Conservation (phyloP, 2,329 filamentous ascomycete genomes). For the Pyrenophora tritici-repentis region DNA sequence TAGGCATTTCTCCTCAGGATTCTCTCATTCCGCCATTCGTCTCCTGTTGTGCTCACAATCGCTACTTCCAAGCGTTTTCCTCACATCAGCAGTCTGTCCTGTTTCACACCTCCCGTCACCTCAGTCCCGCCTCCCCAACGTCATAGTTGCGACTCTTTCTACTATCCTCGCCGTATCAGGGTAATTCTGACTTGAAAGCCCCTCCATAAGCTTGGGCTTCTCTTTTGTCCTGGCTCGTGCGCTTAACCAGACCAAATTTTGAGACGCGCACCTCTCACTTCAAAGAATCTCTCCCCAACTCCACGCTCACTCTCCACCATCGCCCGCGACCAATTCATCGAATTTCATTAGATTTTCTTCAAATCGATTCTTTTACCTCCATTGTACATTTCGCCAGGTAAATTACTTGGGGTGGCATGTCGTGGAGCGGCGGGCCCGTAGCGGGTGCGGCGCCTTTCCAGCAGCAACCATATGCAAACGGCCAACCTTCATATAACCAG, state of each 20-base stretch:
- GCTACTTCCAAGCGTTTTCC: conserved; percentile 18
- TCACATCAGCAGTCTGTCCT: conserved; percentile 29
- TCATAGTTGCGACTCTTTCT: conserved; percentile 2
- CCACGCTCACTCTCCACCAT: conserved; percentile 10
- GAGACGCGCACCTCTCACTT: conserved; percentile 26
- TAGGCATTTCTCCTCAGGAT: neutral
- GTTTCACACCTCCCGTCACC: conserved; percentile 15
- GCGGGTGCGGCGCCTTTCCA: conserved; percentile 42
- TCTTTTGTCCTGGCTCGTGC: conserved; percentile 36
- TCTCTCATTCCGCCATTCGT: conserved; percentile 12
- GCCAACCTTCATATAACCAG: conserved; percentile 34
- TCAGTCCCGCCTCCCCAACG: conserved; percentile 11
- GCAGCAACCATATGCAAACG: conserved; percentile 36
- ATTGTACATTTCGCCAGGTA: conserved; percentile 6
- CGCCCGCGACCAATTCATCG: conserved; percentile 7
- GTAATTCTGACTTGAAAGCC: conserved; percentile 2
- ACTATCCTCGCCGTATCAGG: conserved; percentile 1
- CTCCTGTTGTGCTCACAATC: conserved; percentile 21
- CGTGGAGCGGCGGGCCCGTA: conserved; percentile 44
- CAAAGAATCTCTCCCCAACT: conserved; percentile 16
- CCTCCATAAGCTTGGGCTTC: conserved; percentile 19
- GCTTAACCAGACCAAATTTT: conserved; percentile 31
- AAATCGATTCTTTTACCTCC: neutral
- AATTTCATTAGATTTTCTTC: conserved; percentile 1
- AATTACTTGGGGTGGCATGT: conserved; percentile 32